Conservation (phyloP, 1,284 basidiomycete species). For the Neonothopanus nambi region DNA sequence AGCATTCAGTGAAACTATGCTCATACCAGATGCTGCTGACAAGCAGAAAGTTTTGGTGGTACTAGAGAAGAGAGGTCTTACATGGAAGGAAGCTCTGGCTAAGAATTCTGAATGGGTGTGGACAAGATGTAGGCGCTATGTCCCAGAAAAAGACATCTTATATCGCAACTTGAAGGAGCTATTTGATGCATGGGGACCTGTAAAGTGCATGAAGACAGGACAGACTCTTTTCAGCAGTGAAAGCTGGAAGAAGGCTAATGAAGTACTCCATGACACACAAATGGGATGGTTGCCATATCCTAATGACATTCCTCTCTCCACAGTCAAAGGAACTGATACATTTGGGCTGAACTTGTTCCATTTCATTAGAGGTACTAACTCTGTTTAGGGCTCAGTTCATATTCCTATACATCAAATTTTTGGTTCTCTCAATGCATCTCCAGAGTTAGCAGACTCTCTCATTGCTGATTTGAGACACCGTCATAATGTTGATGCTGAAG, state of each 20-base stretch:
- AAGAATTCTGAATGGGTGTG: conserved; percentile 15
- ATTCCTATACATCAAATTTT: conserved; percentile 7
- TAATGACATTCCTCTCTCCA: conserved; percentile 18
- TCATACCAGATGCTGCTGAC: conserved; percentile 12
- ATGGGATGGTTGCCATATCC: conserved; percentile 22
- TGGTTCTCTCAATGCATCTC: conserved; percentile 16
- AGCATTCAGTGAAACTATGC: conserved; percentile 12
- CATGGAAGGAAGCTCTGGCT: conserved; percentile 6
- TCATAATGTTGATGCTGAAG: conserved; percentile 16
- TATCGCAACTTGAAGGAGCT: conserved; percentile 10
- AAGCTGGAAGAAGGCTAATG: conserved; percentile 14
- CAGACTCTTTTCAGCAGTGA: conserved; percentile 16
- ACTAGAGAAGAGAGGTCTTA: neutral
- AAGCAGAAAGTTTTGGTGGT: neutral
- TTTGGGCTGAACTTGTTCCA: conserved; percentile 21
- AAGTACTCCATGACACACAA: conserved; percentile 16
- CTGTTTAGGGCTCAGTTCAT: conserved; percentile 23
- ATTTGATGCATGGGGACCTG: conserved; percentile 14
- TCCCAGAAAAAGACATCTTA: conserved; percentile 14
- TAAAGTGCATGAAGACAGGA: conserved; percentile 11
- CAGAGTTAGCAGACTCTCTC: conserved; percentile 18
- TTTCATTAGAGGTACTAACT: conserved; percentile 23
- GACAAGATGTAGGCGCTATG: conserved; percentile 14
- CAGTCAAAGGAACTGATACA: conserved; percentile 16
- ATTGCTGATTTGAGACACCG: conserved; percentile 18